Percentiles rank a stretch among this genome's conserved stretches.
phyloP scores from a whole-genome alignment of 2,329 filamentous ascomycete genomes.

The Blastomyces parvus region DNA sequence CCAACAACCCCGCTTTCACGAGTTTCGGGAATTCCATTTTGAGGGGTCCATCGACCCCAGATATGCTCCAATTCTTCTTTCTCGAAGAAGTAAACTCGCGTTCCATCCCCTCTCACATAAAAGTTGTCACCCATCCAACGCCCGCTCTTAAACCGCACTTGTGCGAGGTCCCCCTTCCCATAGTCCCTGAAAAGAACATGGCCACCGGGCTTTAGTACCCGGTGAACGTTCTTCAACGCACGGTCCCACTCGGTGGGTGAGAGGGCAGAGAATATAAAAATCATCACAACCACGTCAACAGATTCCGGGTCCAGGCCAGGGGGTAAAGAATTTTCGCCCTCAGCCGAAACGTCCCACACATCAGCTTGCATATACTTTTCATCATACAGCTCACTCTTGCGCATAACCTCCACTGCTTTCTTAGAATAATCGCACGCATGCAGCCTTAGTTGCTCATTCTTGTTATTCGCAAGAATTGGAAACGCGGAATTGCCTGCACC shows the following conservation, averaged over 20 bases:
- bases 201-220: constrained; percentile 83
- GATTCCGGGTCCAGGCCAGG: constrained; percentile 66
- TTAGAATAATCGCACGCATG: constrained; percentile 96
- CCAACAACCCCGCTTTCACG: constrained; percentile 14
- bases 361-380: constrained; percentile 67
- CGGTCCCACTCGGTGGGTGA: constrained; percentile 74
- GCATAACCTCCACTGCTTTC: constrained; percentile 88
- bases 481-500: constrained; percentile 96
- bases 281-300: constrained; percentile 85
- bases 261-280: constrained; percentile 94
- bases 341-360: constrained; percentile 81
- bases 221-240: constrained; percentile 71
- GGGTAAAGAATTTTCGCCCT: constrained; percentile 50
- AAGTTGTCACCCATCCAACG: constrained; percentile 94
- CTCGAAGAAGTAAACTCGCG: constrained; percentile 95
- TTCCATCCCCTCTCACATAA: constrained; percentile 90
- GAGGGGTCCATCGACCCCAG: constrained; percentile 52
- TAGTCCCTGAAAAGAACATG: constrained; percentile 93
- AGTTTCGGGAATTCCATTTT: constrained; percentile 24
- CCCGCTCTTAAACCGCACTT: constrained; percentile 94
- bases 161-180: constrained; percentile 85
- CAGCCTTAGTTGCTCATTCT: constrained; percentile 70
- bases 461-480: constrained; percentile 73
- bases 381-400: constrained; percentile 66
- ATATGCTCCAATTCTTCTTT: constrained; percentile 69